phyloP scores from a whole-genome alignment of 139 green algal genomes.

The Eudorina sp. region DNA sequence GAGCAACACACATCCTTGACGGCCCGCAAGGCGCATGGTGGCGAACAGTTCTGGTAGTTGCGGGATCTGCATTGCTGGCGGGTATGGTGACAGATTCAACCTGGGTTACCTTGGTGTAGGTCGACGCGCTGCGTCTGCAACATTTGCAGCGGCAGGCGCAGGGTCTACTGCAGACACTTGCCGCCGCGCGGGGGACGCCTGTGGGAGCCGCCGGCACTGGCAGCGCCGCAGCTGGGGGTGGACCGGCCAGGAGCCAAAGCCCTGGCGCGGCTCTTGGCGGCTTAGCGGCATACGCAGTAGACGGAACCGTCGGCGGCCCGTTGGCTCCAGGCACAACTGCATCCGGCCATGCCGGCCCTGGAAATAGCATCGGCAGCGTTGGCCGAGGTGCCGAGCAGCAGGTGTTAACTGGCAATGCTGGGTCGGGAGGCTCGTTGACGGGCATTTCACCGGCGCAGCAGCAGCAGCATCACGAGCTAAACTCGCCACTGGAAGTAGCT shows the following conservation, averaged over 20 bases:
- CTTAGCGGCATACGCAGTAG: neutral
- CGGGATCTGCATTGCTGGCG: no score
- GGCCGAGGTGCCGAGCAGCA: neutral
- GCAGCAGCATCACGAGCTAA: neutral
- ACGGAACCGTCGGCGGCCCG: neutral
- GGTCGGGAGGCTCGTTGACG: neutral
- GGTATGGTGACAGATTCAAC: no score
- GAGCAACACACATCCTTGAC: no score
- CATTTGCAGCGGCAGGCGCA: slow-evolving; percentile 33
- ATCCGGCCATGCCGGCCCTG: no score
- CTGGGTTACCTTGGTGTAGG: neutral
- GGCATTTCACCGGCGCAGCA: neutral
- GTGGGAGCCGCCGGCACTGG: neutral
- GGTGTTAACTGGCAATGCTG: neutral
- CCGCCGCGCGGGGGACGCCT: neutral
- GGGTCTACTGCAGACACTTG: neutral
- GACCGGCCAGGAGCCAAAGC: neutral
- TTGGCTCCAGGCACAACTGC: neutral
- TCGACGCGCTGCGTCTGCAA: slow-evolving; percentile 14
- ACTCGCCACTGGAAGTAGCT: neutral
- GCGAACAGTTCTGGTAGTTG: no score
- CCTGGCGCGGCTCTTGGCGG: neutral
- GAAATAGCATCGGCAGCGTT: neutral
- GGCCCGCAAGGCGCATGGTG: no score
- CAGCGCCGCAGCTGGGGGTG: neutral